Evolutionary conservation across 2,329 filamentous ascomycete species (phyloP), one percentile per base, ranked within the genome.

Genomic region (Hymenoscyphus linearis): DNA sequence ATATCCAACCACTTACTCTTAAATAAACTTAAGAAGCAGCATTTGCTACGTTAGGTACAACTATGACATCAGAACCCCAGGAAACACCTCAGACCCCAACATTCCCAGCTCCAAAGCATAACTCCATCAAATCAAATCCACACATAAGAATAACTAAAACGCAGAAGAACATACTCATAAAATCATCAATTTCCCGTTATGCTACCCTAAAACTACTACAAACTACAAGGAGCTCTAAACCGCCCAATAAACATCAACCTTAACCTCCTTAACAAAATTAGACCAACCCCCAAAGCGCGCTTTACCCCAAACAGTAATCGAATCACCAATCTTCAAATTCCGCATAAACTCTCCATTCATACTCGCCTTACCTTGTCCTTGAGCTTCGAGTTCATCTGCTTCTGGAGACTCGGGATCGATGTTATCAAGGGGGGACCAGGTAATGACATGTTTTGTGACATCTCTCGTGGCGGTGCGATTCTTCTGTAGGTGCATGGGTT

Each of bases 271-370:
- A 10, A 86, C 70, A 13, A 73, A 58, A 63, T 87, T 87, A 1
- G 59, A 53, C 85, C 85, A 88, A 0, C 74, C 79, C 0, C 69
- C 71, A 60, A 83, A 87, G 61, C 84, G 78, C 2, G 82, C 78
- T 71, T 82, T 85, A 0, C 75, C 84, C 85, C 85, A 87, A 1
- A 87, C 68, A 0, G 84, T 86, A 12, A 87, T 73, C 18, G 85
- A 79, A 65, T 88, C 85, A 0, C 85, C 85, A n/a, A 84, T 65
- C 65, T 78, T 79, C 65, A 88, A 68, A 53, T 73, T 75, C 16
- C 80, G 78, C 36, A 88, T 79, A 70, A 85, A 86, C 40, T 78
- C 73, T 1, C 85, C 85, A 57, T 79, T 77, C 0, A 74, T 80
- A 0, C 82, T 83, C 3, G 69, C 77, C 22, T 68, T 69, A 1